Conservation (phyloP, 768 basidiomycete species). For the Cubamyces sp. region DNA sequence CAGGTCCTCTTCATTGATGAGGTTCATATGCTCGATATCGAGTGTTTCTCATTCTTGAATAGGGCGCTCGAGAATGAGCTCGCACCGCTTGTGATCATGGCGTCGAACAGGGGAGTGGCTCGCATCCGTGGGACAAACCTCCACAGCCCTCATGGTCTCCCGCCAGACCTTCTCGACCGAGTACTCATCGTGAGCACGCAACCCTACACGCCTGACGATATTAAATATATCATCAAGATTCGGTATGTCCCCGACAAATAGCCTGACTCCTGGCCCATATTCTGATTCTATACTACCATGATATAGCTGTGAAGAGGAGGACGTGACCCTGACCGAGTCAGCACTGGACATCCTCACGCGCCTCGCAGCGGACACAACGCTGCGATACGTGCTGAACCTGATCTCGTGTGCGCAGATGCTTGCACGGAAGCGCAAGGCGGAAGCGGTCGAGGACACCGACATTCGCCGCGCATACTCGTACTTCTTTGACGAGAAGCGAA, state of each 20-base stretch:
- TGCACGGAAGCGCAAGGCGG: conserved; percentile 80
- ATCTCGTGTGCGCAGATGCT: conserved; percentile 92
- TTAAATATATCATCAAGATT: conserved; percentile 91
- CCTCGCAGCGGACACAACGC: conserved; percentile 88
- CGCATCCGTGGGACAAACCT: conserved; percentile 95
- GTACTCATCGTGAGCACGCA: conserved; percentile 95
- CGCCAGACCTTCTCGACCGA: conserved; percentile 91
- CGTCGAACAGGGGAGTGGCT: conserved; percentile 93
- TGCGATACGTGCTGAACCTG: conserved; percentile 92
- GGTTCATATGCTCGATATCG: conserved; percentile 99
- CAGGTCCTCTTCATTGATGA: conserved; percentile 99
- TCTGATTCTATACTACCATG: not conserved
- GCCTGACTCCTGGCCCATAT: not conserved
- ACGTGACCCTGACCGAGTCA: conserved; percentile 77
- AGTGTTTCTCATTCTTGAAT: conserved; percentile 98
- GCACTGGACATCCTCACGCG: conserved; percentile 81
- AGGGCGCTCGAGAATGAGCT: conserved; percentile 93
- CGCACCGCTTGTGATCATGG: conserved; percentile 97
- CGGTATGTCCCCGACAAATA: conserved; percentile 53
- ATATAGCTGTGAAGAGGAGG: conserved; percentile 91
- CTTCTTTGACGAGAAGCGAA: conserved; percentile 93
- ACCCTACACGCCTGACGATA: conserved; percentile 81
- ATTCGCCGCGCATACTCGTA: conserved; percentile 82
- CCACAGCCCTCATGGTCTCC: conserved; percentile 92
- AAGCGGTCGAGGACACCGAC: conserved; percentile 84